Evolutionary conservation across 2,329 filamentous ascomycete species (phyloP), one percentile per base, ranked within the genome.

Genomic region (Trichoderma hamatum): DNA sequence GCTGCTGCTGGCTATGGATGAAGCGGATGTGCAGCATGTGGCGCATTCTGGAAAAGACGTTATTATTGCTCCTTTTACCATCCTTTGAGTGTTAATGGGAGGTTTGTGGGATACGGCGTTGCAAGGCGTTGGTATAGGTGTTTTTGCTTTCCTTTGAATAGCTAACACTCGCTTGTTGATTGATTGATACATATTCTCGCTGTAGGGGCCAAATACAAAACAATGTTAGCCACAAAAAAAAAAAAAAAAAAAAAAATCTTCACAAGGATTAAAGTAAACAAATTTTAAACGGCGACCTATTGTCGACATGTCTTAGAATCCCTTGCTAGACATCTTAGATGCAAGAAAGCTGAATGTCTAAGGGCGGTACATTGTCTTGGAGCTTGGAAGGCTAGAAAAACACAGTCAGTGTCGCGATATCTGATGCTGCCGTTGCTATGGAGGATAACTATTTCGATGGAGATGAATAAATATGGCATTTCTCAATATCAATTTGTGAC

Each of bases 1-100:
- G 73, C 81, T 93, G 43, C 82, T 92, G 16, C 78, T 91, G 46
- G 88, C 85, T 69, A 80, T 92, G 28, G 92, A 96, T 75, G 82
- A 86, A 75, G 89, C 89, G 1, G 81, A 88, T 68, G 81, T 84
- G 61, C 86, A 91, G 74, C 85, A 91, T 72, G 80, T 85, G 59
- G 83, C 84, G 56, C 81, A 84, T 70, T 84, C 86, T 76, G 89
- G 88, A 78, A 92, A 90, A 79, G 89, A 90, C 66, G 83, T 93
- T 67, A 83, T 91, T 52, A 89, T 91, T 78, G 85, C 87, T 62
- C 84, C 84, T 43, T 70, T 73, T 6, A 72, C n/a, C 54, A 54
- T n/a, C 11, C 7, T 24, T 9, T 52, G 10, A 46, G 11, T 28
- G 26, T 16, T 21, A 2, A n/a, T 6, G 39, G 21, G 10, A 24